Base-by-base conservation (phyloP, 1,284 basidiomycete species). In the Ceratobasidium sp. region DNA sequence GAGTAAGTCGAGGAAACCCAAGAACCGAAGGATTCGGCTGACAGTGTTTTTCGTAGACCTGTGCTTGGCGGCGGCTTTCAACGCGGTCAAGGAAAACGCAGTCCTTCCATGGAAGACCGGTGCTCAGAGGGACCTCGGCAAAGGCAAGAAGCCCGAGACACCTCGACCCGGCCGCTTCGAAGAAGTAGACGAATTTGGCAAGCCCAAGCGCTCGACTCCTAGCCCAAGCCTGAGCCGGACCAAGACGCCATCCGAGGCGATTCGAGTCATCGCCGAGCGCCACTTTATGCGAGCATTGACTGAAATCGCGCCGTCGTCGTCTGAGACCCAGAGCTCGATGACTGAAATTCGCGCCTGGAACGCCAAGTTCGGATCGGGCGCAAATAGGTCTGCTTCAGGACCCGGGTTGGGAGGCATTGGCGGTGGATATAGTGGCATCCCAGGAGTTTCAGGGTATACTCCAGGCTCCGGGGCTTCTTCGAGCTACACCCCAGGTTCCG, bases 281-380 rank as follows among this genome's bases (percentile, higher is more conserved):
- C 93, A 97, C 83, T 97, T 97, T 83, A 87, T 87, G 48, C 92
- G 92, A 81, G 95, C 95, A 0, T 87, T 96, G 68, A 91, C 89
- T 81, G 95, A 97, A 84, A 96, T 97, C 80, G 92, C 93, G 1
- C 94, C 95, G 10, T 95, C 93, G 0, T 92, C 92, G 1, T 95
- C 94, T 4, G 96, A 96, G 84, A 88, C 91, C 12, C 84, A 94
- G 9, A 94, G 94, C 59, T 93, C 90, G 65, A 88, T 97, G 57
- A 87, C 92, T 1, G 95, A 94, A 80, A 86, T 97, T 80, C 90
- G 94, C 64, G 95, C 92, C 85, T 97, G 95, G 95, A 96, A 96
- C 79, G 93, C 96, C 59, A 93, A 96, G 83, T 97, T 96, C 83
- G 96, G 95, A 40, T 95, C 96, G 70, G 79, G 79, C 42, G 59